Percentiles rank a stretch among this genome's conserved stretches.
These are phyloP conservation scores for Raffaelea ambrosiae DNA, from an alignment of 2,329 filamentous ascomycete genomes.

Conservation along the genomic window DNA sequence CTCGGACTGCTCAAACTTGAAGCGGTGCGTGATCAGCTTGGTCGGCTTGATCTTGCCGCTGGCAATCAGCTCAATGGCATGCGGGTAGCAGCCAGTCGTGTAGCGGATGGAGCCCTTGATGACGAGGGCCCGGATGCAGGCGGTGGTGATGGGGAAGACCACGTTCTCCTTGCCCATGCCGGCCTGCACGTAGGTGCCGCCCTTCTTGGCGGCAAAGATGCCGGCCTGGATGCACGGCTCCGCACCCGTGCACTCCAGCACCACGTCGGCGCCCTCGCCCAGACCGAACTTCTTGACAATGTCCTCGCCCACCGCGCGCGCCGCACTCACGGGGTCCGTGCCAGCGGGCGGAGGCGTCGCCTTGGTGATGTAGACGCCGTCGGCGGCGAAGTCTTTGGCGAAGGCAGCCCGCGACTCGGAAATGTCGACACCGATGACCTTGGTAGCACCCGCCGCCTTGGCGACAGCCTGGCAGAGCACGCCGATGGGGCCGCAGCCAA, in stretches of 20 bases:
- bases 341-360: constrained; percentile 39
- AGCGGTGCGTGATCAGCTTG: constrained; percentile 26
- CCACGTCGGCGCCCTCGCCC: constrained; percentile 57
- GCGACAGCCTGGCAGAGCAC: constrained; percentile 51
- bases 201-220: constrained; percentile 40
- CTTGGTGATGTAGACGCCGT: constrained; percentile 40
- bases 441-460: constrained; percentile 34
- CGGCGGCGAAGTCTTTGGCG: constrained; percentile 47
- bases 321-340: constrained; percentile 35
- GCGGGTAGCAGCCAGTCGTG: constrained; percentile 37
- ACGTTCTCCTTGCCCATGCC: constrained; percentile 41
- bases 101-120: constrained; percentile 41
- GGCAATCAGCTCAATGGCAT: constrained; percentile 35
- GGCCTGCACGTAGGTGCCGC: constrained; percentile 41
- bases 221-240: constrained; percentile 66
- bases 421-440: constrained; percentile 45
- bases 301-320: constrained; percentile 33
- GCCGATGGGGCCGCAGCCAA: constrained; percentile 55
- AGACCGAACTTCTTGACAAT: constrained; percentile 23
- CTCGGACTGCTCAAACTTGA: constrained; percentile 14
- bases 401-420: constrained; percentile 50
- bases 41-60: constrained; percentile 32
- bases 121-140: constrained; percentile 37
- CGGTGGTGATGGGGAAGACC: constrained; percentile 37
- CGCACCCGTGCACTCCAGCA: constrained; percentile 76